phyloP scores from a whole-genome alignment of 257 asterid species.

The Agastache rugosa region DNA sequence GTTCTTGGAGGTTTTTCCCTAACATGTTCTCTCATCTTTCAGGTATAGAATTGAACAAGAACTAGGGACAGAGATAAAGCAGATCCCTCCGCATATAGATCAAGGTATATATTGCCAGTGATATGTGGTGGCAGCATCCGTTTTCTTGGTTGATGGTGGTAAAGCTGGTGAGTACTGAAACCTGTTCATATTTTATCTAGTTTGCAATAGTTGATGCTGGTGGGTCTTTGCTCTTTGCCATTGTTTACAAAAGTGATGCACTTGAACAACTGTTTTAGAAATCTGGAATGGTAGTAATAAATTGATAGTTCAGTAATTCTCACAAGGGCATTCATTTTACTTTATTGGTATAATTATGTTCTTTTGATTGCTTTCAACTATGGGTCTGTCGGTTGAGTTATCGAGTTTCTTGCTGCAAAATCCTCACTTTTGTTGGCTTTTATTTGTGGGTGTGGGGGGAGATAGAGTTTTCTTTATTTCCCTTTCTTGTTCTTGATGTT shows the following conservation, averaged over 20 bases:
- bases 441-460: too few species aligned
- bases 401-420: not conserved
- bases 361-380: not conserved
- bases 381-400: not conserved
- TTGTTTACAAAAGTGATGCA: not conserved
- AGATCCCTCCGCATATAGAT: slow-evolving; percentile 86
- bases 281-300: not conserved
- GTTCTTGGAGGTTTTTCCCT: not conserved
- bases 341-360: not conserved
- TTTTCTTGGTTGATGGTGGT: slow-evolving; percentile 25
- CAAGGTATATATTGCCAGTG: slow-evolving; percentile 75
- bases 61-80: slow-evolving; percentile 83
- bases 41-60: slow-evolving; percentile 90
- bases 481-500: not conserved
- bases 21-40: slow-evolving; percentile 25
- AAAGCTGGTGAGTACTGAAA: slow-evolving; percentile 41
- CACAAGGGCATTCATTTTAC: not conserved
- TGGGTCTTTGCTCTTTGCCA: not conserved
- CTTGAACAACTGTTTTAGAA: not conserved
- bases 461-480: not conserved
- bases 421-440: too few species aligned
- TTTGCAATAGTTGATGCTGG: slow-evolving; percentile 7
- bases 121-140: slow-evolving; percentile 32
- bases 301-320: not conserved
- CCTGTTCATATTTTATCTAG: slow-evolving; percentile 13